These are phyloP conservation scores for Leccinum boreale DNA, from an alignment of 768 basidiomycete genomes.

Conservation along the genomic window DNA sequence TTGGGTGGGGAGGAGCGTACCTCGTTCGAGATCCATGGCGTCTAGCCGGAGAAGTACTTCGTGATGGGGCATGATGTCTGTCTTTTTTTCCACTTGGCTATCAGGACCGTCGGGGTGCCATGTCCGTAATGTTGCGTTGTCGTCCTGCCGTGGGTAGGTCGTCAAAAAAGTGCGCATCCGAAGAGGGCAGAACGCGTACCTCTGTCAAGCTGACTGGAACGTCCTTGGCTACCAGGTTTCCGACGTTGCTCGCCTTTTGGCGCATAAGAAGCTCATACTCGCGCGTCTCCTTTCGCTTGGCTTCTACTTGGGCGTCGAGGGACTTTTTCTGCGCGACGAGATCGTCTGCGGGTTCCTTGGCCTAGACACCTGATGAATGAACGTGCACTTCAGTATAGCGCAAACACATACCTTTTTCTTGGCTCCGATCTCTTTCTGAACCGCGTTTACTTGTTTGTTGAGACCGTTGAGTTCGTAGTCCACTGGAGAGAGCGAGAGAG, in stretches of 20 bases:
- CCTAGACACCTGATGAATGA: constrained; percentile 42
- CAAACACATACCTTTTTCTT: constrained; percentile 77
- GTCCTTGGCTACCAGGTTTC: constrained; percentile 87
- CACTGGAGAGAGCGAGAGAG: constrained; percentile 44
- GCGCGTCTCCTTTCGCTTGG: constrained; percentile 70
- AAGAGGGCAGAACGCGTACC: constrained; percentile 38
- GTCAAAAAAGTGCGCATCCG: not conserved
- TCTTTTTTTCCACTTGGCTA: constrained; percentile 66
- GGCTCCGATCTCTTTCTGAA: constrained; percentile 91
- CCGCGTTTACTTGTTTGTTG: constrained; percentile 79
- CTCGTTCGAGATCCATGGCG: constrained; percentile 96
- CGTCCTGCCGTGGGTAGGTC: constrained; percentile 56
- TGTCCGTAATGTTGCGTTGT: constrained; percentile 76
- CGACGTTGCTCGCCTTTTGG: constrained; percentile 74
- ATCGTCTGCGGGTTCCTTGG: constrained; percentile 88
- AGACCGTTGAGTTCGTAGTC: constrained; percentile 80
- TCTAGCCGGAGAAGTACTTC: constrained; percentile 92
- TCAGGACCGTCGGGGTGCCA: constrained; percentile 84
- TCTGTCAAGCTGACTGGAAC: constrained; percentile 87
- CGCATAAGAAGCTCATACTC: constrained; percentile 79
- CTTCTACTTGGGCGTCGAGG: constrained; percentile 79
- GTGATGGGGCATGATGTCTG: constrained; percentile 92
- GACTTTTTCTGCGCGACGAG: constrained; percentile 79
- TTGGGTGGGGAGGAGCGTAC: constrained; percentile 33
- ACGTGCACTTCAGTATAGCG: not conserved